These are phyloP conservation scores for Endocarpon pusillum DNA, from an alignment of 495 filamentous ascomycete genomes.

Conservation along the genomic window DNA sequence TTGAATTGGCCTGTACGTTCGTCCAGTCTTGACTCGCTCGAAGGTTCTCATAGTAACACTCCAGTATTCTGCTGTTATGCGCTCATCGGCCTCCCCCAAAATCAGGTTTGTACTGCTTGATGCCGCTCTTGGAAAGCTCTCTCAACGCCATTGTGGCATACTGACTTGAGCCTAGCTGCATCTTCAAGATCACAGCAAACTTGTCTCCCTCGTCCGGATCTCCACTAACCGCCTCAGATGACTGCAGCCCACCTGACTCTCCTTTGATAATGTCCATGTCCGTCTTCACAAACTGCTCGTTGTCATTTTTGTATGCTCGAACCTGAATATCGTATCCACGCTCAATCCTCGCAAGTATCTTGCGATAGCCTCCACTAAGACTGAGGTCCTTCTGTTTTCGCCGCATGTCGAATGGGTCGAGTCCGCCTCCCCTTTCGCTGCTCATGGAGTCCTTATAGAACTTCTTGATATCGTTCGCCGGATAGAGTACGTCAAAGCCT, in stretches of 20 bases:
- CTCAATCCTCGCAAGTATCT: constrained; percentile 52
- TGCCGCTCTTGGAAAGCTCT: constrained; percentile 62
- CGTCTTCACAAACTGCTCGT: constrained; percentile 73
- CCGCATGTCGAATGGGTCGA: constrained; percentile 80
- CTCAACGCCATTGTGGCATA: constrained; percentile 91
- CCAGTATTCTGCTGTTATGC: no score
- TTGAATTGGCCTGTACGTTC: no score
- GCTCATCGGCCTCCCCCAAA: constrained; percentile 30
- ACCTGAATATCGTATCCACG: constrained; percentile 45
- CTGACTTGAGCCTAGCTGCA: constrained; percentile 70
- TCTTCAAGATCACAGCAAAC: constrained; percentile 68
- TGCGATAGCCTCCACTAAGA: constrained; percentile 77
- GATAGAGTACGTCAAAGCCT: constrained; percentile 79
- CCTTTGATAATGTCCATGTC: constrained; percentile 44
- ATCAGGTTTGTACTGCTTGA: constrained; percentile 47
- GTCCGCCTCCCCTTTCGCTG: constrained; percentile 49
- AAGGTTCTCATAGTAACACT: no score
- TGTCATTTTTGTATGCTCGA: constrained; percentile 46
- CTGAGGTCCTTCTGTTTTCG: constrained; percentile 70
- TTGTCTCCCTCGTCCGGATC: constrained; percentile 25
- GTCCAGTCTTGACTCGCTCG: no score
- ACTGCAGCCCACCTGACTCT: constrained; percentile 3
- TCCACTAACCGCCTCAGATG: constrained; percentile 1
- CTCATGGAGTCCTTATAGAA: constrained; percentile 77
- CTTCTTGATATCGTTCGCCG: constrained; percentile 58